Evolutionary conservation across 73 alveolate species (phyloP).

Genomic region (Durusdinium trenchii): DNA sequence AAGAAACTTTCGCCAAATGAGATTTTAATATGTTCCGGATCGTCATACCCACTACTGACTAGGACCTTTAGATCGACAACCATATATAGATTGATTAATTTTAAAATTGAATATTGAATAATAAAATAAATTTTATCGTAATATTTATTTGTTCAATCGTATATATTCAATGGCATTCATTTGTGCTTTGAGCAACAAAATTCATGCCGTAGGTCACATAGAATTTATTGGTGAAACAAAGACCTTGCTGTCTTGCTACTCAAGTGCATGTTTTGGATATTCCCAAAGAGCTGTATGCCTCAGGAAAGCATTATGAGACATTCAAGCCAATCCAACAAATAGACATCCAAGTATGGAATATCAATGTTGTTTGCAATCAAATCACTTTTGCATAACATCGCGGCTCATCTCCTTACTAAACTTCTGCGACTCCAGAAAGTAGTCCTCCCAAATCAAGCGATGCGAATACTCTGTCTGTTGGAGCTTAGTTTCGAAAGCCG

Average conservation of each 20-base stretch:
- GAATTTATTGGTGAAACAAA: background rate
- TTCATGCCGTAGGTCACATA: background rate
- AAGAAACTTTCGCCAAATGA: background rate
- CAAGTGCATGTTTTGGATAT: slow-evolving; percentile 70
- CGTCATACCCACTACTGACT: too few species aligned
- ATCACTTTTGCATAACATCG: slow-evolving; percentile 66
- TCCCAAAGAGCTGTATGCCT: slow-evolving; percentile 82
- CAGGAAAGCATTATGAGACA: background rate
- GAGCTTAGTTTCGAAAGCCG: background rate
- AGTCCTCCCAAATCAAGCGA: background rate
- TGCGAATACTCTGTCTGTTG: background rate
- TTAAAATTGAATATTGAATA: too few species aligned
- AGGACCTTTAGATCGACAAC: background rate
- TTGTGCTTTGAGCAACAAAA: slow-evolving; percentile 28
- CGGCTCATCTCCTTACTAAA: slow-evolving; percentile 62
- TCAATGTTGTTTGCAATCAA: background rate
- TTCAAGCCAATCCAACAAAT: background rate
- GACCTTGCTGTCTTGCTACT: background rate
- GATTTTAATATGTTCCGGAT: background rate
- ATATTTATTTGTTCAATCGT: background rate
- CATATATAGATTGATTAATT: background rate
- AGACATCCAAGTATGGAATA: background rate
- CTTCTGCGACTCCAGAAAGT: slow-evolving; percentile 78
- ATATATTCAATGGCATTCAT: too few species aligned
- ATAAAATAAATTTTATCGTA: background rate